Evolutionary conservation across 2,329 filamentous ascomycete genomes (phyloP), one percentile per base, ranked within the genome.

Genomic region (Trichoderma oligosporum): DNA sequence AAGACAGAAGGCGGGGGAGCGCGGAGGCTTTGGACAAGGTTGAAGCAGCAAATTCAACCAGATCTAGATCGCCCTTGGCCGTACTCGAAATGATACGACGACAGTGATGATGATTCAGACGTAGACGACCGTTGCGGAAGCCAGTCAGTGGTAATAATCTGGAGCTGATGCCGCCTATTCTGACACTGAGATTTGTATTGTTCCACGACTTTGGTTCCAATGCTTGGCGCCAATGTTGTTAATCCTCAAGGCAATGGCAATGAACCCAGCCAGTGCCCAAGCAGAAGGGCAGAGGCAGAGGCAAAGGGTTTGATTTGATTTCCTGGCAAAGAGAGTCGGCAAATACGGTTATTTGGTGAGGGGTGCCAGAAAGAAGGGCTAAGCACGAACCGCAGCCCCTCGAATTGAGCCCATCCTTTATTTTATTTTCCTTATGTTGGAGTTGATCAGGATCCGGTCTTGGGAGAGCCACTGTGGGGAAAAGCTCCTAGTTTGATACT

Each of bases 371-470:
- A 51, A 41, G 41, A 27, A 51, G 47, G 29, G 46, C 46, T 52
- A 57, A 38, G 46, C 35, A 38, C 46, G 22, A 29, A 31, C 25
- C 44, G 42, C 24, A 52, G 56, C 49, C 51, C 44, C 46, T 58
- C 42, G 57, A 36, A 49, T 55, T 56, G 51, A 47, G 51, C 57
- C 57, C 57, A 56, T 59, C 36, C 29, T 27, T 45, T 46, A 56
- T 59, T 35, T 20, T 27, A 36, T 46, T 14, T 36, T 14, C 14
- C 41, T 49, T n/a, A n/a, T 20, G 27, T 56, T 59, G 52, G 51
- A 59, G 57, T 56, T 56, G 51, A 59, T 45, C 57, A 56, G 52
- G 56, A 56, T 36, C 57, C 57, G 38, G 24, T 31, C 44, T 48
- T 41, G 35, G 52, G 44, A 35, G 29, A 35, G 42, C 57, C 57